Base-by-base conservation (phyloP, 1,139 yeast species). In the Trichomonascaceae sp. region DNA sequence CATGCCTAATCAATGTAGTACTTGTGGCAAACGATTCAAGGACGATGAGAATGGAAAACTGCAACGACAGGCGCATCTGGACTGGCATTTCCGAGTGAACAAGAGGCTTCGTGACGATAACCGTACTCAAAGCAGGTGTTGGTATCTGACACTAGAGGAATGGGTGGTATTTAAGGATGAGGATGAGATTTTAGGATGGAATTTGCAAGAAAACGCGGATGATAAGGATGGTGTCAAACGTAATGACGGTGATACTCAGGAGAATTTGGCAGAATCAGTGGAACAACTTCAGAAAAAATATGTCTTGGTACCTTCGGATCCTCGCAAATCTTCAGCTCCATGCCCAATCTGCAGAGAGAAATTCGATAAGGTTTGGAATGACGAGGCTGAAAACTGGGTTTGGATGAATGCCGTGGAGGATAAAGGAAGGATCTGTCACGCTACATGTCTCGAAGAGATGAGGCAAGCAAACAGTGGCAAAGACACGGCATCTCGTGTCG, bases 71-170 rank as follows among this genome's bases (percentile, higher is more conserved):
- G 75, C 76, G 8, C 99, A 93, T 70, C 74, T 89, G 62, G 99
- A 93, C 70, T 93, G 98, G 98, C 99, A 93, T 74, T 90, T 90
- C 74, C 81, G 98, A 65, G 87, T 89, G 53, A 91, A 89, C 69
- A 87, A 87, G 65, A 85, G 87, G 63, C 74, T 87, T 51, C 81
- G 87, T 49, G 85, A 79, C 45, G 74, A 71, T 57, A 63, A 65
- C 52, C 61, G 72, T 52, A 70, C 75, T 9, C 89, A 88, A 68
- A 82, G 88, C 52, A 75, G 98, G 63, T 81, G 84, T 62, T 90
- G 96, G 96, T 91, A 83, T 68, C 70, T 91, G 59, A 83, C 83
- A 59, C 87, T 83, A 61, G 75, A 76, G 44, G 84, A 83, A 51
- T 91, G 96, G 95, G 79, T 81, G 39, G 76, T 78, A 44, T 89